A percentile compares a stretch with the other conserved stretches of the same genome.
Evolutionary conservation across 2,329 filamentous ascomycete species (phyloP).

Genomic region (Colletotrichum godetiae): DNA sequence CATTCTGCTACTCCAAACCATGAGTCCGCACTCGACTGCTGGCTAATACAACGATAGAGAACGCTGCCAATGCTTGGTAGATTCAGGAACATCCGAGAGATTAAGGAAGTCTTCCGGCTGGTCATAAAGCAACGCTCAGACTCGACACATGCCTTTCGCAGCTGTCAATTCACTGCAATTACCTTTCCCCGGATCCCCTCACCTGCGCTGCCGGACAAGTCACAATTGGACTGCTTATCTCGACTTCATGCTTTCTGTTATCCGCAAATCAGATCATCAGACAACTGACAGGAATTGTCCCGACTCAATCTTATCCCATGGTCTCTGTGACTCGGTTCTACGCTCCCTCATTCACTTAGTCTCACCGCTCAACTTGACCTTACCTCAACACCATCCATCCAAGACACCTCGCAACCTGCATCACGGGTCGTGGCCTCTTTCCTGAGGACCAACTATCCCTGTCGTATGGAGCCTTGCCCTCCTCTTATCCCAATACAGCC

Average conservation of each 20-base stretch:
- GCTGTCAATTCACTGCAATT: slow-evolving; percentile 13
- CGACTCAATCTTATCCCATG: not conserved
- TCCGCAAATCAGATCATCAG: slow-evolving; percentile 10
- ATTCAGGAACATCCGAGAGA: not conserved
- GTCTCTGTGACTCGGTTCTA: not conserved
- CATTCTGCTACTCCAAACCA: not conserved
- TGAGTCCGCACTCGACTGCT: not conserved
- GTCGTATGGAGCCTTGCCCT: slow-evolving; percentile 24
- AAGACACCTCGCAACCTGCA: slow-evolving; percentile 8
- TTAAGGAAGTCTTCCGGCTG: not conserved
- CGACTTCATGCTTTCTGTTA: slow-evolving; percentile 7
- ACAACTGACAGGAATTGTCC: not conserved
- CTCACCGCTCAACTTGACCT: slow-evolving; percentile 28
- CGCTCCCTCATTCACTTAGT: not conserved
- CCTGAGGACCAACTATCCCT: not conserved
- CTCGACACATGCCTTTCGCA: slow-evolving; percentile 2
- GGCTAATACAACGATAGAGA: not conserved
- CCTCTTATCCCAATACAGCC: slow-evolving; percentile 25
- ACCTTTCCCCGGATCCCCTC: slow-evolving; percentile 30
- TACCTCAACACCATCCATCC: slow-evolving; percentile 13
- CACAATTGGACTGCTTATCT: slow-evolving; percentile 24
- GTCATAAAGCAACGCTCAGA: slow-evolving; percentile 22
- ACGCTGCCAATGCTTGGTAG: not conserved
- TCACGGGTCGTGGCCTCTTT: slow-evolving; percentile 1
- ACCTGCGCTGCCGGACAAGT: slow-evolving; percentile 25